Evolutionary conservation across 257 asterid species (phyloP).

Genomic region (Solanum paucissectum): DNA sequence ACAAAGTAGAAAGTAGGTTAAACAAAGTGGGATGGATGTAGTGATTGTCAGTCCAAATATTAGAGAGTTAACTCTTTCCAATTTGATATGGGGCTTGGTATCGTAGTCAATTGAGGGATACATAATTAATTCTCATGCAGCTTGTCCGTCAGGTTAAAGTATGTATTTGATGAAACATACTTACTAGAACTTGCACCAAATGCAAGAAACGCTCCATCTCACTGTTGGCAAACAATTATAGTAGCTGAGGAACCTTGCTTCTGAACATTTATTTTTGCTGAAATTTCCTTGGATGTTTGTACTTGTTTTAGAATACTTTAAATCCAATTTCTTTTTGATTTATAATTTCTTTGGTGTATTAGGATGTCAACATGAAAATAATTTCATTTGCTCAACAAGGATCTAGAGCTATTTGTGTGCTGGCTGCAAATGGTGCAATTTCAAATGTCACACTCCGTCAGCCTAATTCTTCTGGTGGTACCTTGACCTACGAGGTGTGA

Average conservation of each 20-base stretch:
- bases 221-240: neutral
- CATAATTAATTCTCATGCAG: neutral
- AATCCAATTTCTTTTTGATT: neutral
- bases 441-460: conserved; percentile 87
- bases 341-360: conserved; percentile 1
- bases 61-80: neutral
- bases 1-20: neutral
- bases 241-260: neutral
- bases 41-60: neutral
- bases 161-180: neutral
- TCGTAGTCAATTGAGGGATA: neutral
- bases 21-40: neutral
- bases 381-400: conserved; percentile 87
- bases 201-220: neutral
- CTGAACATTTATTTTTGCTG: neutral
- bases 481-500: conserved; percentile 76
- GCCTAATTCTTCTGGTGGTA: conserved; percentile 89
- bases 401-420: conserved; percentile 69
- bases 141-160: neutral
- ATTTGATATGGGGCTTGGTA: neutral
- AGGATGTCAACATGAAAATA: conserved; percentile 84
- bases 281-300: neutral
- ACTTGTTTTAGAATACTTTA: neutral
- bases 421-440: conserved; percentile 78
- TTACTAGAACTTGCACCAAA: neutral